phyloP scores from a whole-genome alignment of 2,329 filamentous ascomycete genomes.

The Scolecobasidium constrictum region DNA sequence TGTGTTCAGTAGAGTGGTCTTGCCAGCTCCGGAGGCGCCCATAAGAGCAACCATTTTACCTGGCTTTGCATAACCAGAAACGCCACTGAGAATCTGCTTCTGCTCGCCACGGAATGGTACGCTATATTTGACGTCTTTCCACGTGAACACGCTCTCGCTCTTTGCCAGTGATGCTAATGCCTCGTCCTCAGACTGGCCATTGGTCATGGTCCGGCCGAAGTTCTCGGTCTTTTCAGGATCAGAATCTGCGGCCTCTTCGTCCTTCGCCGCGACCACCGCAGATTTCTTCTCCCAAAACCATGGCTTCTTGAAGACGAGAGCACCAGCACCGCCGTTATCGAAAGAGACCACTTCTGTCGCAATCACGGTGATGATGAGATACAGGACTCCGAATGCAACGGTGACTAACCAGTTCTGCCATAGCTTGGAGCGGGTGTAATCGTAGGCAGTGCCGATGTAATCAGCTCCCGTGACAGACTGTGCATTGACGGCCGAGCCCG shows the following conservation, averaged over 20 bases:
- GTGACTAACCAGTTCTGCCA: conserved; percentile 31
- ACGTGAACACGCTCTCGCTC: conserved; percentile 33
- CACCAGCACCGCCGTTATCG: conserved; percentile 60
- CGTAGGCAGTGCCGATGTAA: conserved; percentile 46
- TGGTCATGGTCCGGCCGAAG: no score
- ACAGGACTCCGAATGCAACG: conserved; percentile 43
- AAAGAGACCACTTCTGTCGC: conserved; percentile 1
- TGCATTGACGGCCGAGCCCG: conserved; percentile 45
- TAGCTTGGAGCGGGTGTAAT: conserved; percentile 45
- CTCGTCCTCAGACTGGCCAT: conserved; percentile 24
- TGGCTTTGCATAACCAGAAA: conserved; percentile 45
- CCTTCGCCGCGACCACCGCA: conserved; percentile 31
- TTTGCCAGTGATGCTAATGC: conserved; percentile 20
- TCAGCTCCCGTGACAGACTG: conserved; percentile 48
- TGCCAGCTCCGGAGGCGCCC: conserved; percentile 67
- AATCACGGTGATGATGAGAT: conserved; percentile 56
- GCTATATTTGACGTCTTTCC: conserved; percentile 46
- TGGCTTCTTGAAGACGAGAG: conserved; percentile 59
- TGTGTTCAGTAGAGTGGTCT: conserved; percentile 73
- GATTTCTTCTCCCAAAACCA: conserved; percentile 40
- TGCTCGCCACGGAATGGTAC: conserved; percentile 40
- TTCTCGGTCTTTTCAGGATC: conserved; percentile 14
- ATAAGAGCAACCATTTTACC: conserved; percentile 39
- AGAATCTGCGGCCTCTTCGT: conserved; percentile 16
- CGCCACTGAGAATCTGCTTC: conserved; percentile 42